Percentiles rank a stretch among this genome's conserved stretches.
These are phyloP conservation scores for Cryptosporidium sp. DNA, from an alignment of 169 alveolate genomes.

Conservation along the genomic window DNA sequence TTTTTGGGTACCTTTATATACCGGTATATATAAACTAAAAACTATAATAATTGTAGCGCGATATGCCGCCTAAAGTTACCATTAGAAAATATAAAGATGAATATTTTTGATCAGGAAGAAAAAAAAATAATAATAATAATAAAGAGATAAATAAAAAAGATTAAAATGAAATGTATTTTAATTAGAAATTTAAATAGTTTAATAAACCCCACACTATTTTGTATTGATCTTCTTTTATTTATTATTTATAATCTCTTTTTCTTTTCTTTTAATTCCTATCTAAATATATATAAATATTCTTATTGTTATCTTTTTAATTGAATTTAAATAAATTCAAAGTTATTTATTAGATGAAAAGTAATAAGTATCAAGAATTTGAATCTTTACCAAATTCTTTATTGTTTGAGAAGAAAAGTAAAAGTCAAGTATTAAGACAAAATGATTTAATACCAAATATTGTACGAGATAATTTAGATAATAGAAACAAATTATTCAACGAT, in stretches of 20 bases:
- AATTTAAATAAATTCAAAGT: neutral
- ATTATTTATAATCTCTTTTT: neutral
- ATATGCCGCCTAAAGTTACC: neutral
- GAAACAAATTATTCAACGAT: neutral
- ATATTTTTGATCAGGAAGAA: too few relatives aligned
- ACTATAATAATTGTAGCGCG: neutral
- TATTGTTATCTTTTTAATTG: too few relatives aligned
- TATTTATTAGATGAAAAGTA: neutral
- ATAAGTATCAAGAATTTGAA: neutral
- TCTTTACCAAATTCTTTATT: neutral
- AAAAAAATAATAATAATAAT: too few relatives aligned
- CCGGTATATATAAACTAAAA: neutral
- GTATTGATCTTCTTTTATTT: neutral
- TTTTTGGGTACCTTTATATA: conserved; percentile 1
- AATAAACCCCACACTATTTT: neutral
- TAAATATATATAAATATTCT: too few relatives aligned
- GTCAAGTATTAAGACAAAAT: neutral
- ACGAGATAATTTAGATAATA: neutral
- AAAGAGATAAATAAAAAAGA: neutral
- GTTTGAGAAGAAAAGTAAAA: neutral
- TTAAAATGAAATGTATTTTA: neutral
- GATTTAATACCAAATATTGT: neutral
- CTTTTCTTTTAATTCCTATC: neutral
- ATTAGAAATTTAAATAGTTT: neutral
- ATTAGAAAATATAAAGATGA: neutral